A percentile compares a stretch with the other conserved stretches of the same genome.
Evolutionary conservation across 1,139 yeast genomes (phyloP).

Genomic region (Hyphopichia burtonii): DNA sequence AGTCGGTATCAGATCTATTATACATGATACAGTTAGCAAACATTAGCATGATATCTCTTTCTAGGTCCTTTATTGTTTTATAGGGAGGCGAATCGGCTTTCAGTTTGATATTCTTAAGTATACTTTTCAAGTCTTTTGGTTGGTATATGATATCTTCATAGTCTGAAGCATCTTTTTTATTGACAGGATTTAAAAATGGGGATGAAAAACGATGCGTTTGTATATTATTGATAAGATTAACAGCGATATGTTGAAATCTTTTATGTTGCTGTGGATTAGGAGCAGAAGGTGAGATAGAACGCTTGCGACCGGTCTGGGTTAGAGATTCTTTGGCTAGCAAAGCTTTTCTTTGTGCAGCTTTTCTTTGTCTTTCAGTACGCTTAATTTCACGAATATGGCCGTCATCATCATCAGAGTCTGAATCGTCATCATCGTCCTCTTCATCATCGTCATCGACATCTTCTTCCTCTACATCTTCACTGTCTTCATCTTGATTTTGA

Average conservation of each 20-base stretch:
- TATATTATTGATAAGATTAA: conserved; percentile 61
- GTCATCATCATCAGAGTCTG: conserved; percentile 1
- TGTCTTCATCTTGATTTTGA: not conserved
- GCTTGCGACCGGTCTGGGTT: conserved; percentile 12
- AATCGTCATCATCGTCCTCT: not conserved
- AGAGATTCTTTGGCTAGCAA: conserved; percentile 5
- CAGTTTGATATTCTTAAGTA: conserved; percentile 54
- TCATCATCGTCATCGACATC: conserved; percentile 6
- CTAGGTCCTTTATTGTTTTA: conserved; percentile 59
- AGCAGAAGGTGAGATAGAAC: conserved; percentile 29
- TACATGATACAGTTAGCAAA: conserved; percentile 84
- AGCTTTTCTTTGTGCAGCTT: conserved; percentile 3
- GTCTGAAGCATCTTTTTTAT: conserved; percentile 65
- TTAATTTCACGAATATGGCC: conserved; percentile 1
- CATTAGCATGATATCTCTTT: conserved; percentile 71
- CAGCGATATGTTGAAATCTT: conserved; percentile 53
- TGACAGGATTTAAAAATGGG: conserved; percentile 70
- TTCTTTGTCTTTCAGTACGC: not conserved
- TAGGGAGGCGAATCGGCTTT: conserved; percentile 41
- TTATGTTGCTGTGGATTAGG: conserved; percentile 34
- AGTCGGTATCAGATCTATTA: conserved; percentile 64
- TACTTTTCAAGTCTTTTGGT: conserved; percentile 69
- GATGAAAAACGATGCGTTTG: conserved; percentile 74
- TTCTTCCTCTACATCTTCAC: conserved; percentile 3
- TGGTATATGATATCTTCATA: conserved; percentile 59